Percentiles rank a stretch among this genome's conserved stretches.
phyloP scores from a whole-genome alignment of 257 asterid species.

The Solanum dulcamara region DNA sequence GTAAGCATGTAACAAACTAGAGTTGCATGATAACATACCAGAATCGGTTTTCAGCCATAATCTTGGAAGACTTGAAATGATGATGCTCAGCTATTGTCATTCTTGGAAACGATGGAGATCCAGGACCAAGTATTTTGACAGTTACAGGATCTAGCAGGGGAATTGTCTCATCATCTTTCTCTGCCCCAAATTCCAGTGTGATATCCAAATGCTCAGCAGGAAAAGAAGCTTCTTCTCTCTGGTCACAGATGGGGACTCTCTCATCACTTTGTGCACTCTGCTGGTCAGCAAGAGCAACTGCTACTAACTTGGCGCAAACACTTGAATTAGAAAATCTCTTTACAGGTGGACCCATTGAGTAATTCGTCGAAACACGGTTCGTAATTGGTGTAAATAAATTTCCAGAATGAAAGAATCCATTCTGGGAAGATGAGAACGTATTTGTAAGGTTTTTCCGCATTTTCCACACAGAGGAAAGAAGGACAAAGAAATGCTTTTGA shows the following conservation, averaged over 20 bases:
- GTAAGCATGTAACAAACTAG: not conserved
- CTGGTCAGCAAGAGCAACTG: constrained; percentile 43
- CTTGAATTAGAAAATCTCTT: constrained; percentile 46
- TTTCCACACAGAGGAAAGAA: constrained; percentile 71
- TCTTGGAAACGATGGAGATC: constrained; percentile 23
- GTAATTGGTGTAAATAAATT: constrained; percentile 12
- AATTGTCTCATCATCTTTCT: constrained; percentile 11
- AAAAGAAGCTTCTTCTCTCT: constrained; percentile 24
- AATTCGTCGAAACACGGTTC: constrained; percentile 11
- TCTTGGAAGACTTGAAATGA: constrained; percentile 35
- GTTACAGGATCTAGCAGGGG: constrained; percentile 39
- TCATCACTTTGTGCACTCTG: constrained; percentile 16
- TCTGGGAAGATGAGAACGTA: constrained; percentile 16
- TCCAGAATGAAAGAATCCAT: constrained; percentile 38
- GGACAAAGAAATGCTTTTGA: constrained; percentile 68
- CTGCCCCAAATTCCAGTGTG: constrained; percentile 40
- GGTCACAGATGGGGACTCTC: constrained; percentile 12
- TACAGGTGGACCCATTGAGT: constrained; percentile 17
- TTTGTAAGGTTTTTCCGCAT: constrained; percentile 18
- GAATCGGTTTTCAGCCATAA: constrained; percentile 36
- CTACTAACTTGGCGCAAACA: constrained; percentile 62
- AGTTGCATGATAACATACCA: constrained; percentile 33
- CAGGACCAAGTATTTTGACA: constrained; percentile 48
- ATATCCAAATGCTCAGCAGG: constrained; percentile 55
- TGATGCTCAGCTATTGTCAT: constrained; percentile 15